A percentile compares a stretch with the other conserved stretches of the same genome.
phyloP scores from a whole-genome alignment of 495 filamentous ascomycete species.

The Neurospora sp. region DNA sequence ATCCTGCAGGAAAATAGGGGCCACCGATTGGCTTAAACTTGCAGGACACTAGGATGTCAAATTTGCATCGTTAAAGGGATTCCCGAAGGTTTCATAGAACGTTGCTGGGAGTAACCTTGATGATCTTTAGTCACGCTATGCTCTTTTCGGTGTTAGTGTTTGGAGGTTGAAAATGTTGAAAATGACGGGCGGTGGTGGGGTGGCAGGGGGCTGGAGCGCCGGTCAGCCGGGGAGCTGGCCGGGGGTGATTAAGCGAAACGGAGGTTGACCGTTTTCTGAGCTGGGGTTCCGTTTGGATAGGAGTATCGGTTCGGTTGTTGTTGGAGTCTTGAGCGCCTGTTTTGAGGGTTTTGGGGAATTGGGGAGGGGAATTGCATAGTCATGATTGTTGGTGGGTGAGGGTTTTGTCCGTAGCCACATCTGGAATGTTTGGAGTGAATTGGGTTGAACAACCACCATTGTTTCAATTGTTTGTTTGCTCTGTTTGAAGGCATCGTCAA shows the following conservation, averaged over 20 bases:
- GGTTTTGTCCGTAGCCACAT: not conserved
- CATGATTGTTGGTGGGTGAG: not conserved
- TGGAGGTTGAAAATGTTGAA: not conserved
- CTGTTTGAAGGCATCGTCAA: not conserved
- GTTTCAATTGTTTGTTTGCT: not conserved
- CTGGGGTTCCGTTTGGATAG: not conserved
- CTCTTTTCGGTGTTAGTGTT: not conserved
- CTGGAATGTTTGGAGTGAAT: not conserved
- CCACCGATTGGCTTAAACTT: not conserved
- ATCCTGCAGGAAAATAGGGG: not conserved
- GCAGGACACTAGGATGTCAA: no score
- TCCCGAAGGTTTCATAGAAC: no score
- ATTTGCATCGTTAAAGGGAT: no score
- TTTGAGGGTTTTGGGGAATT: not conserved
- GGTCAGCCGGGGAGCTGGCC: not conserved
- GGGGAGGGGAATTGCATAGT: not conserved
- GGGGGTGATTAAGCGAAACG: not conserved
- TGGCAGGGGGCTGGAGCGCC: not conserved
- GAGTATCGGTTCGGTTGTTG: not conserved
- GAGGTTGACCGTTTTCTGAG: not conserved
- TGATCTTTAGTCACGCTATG: not conserved
- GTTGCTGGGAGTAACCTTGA: not conserved
- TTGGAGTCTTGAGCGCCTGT: not conserved
- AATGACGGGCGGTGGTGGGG: not conserved
- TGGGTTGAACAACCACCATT: not conserved